Conservation (phyloP, 148 eudicot species). For the Camellia japonica region DNA sequence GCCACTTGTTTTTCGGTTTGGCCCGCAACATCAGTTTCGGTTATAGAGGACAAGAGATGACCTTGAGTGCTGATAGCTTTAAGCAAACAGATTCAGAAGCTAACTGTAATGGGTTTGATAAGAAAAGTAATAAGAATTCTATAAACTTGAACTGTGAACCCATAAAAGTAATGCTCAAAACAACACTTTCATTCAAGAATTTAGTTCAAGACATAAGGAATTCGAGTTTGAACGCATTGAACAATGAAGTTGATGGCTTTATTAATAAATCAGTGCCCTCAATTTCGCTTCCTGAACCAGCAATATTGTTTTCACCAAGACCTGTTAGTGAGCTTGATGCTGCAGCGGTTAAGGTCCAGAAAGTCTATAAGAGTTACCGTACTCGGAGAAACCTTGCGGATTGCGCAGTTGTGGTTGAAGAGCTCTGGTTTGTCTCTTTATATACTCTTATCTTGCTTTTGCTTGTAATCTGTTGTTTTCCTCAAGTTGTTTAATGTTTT, state of each 20-base stretch:
- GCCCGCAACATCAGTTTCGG: slow-evolving; percentile 18
- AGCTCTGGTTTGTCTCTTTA: slow-evolving; percentile 53
- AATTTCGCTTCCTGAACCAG: slow-evolving; percentile 66
- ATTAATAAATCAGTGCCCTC: slow-evolving; percentile 43
- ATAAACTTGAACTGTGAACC: slow-evolving; percentile 46
- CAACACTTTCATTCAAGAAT: slow-evolving; percentile 58
- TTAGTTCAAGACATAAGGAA: slow-evolving; percentile 32
- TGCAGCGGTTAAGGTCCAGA: slow-evolving; percentile 79
- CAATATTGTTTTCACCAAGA: slow-evolving; percentile 59
- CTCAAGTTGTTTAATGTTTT: slow-evolving; percentile 13
- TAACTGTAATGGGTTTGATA: slow-evolving; percentile 9
- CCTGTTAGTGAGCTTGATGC: slow-evolving; percentile 86
- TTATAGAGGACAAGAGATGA: slow-evolving; percentile 33
- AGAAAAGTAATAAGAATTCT: slow-evolving; percentile 24
- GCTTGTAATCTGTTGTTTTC: not conserved
- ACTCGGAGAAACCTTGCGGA: slow-evolving; percentile 86
- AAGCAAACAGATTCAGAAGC: slow-evolving; percentile 38
- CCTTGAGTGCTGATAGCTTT: slow-evolving; percentile 40
- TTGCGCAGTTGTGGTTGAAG: slow-evolving; percentile 93
- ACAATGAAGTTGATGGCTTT: slow-evolving; percentile 22
- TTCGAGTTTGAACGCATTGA: slow-evolving; percentile 20
- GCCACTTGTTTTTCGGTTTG: slow-evolving; percentile 27
- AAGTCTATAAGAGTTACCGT: slow-evolving; percentile 84
- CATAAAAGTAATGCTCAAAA: slow-evolving; percentile 44
- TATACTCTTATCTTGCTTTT: not conserved